phyloP scores from a whole-genome alignment of 345 rosid species.

The Nephelium lappaceum region DNA sequence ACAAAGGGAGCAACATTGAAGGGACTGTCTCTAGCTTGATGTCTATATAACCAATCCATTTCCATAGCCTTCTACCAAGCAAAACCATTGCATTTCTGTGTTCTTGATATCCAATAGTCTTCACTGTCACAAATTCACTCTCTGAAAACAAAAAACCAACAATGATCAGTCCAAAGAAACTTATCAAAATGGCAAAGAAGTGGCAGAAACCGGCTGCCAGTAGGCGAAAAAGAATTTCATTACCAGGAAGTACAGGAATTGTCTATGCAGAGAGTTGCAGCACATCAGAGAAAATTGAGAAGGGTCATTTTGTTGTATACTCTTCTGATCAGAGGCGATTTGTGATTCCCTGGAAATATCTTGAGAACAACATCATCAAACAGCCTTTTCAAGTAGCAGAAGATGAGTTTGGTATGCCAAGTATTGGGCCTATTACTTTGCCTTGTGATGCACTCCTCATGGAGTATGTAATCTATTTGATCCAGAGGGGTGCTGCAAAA shows the following conservation, averaged over 20 bases:
- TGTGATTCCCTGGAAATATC: constrained; percentile 20
- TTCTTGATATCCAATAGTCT: no score
- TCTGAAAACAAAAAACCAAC: neutral
- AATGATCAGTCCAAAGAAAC: constrained; percentile 9
- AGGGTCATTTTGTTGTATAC: constrained; percentile 24
- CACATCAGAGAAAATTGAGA: neutral
- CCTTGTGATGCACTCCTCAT: constrained; percentile 37
- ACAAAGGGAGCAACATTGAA: neutral
- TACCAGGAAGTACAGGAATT: neutral
- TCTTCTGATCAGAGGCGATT: constrained; percentile 17
- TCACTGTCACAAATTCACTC: neutral
- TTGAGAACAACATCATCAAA: neutral
- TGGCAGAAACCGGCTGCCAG: constrained; percentile 26
- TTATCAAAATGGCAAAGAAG: constrained; percentile 2
- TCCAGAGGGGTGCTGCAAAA: constrained; percentile 5
- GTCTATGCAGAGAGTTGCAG: neutral
- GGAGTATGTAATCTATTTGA: constrained; percentile 28
- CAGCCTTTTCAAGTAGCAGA: constrained; percentile 34
- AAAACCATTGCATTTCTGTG: neutral
- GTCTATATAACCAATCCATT: neutral
- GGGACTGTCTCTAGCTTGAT: neutral
- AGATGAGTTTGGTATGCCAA: constrained; percentile 40
- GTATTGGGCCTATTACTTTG: constrained; percentile 19
- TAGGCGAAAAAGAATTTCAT: constrained; percentile 5
- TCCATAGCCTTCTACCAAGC: neutral